Evolutionary conservation across 2,329 filamentous ascomycete species (phyloP).

Genomic region (Aureobasidium sp.): DNA sequence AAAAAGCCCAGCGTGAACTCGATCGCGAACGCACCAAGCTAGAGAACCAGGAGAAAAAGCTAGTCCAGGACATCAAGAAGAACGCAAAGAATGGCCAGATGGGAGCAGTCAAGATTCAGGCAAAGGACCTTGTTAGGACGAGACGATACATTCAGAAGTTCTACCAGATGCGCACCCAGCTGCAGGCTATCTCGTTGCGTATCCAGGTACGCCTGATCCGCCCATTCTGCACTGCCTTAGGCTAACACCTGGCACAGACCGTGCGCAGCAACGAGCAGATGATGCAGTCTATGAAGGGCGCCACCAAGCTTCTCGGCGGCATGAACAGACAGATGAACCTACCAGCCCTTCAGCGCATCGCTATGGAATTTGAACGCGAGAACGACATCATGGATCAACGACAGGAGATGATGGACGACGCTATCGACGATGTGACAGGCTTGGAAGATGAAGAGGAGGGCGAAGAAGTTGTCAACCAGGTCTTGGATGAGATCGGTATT

Average conservation of each 20-base stretch:
- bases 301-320: slow-evolving; percentile 82
- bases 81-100: slow-evolving; percentile 97
- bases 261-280: slow-evolving; percentile 98
- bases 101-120: slow-evolving; percentile 97
- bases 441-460: slow-evolving; percentile 87
- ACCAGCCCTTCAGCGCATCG: slow-evolving; percentile 87
- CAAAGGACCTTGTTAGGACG: slow-evolving; percentile 91
- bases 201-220: slow-evolving; percentile 64
- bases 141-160: slow-evolving; percentile 95
- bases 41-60: slow-evolving; percentile 97
- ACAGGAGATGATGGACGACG: slow-evolving; percentile 99
- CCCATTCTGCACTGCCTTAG: neutral
- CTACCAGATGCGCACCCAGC: slow-evolving; percentile 93
- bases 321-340: slow-evolving; percentile 99
- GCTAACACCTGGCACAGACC: slow-evolving; percentile 51
- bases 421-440: slow-evolving; percentile 93
- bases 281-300: slow-evolving; percentile 99
- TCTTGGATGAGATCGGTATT: slow-evolving; percentile 92
- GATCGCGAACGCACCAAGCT: slow-evolving; percentile 92
- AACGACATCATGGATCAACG: slow-evolving; percentile 99
- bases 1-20: slow-evolving; percentile 94
- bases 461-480: slow-evolving; percentile 93
- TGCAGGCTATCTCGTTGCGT: slow-evolving; percentile 89
- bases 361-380: slow-evolving; percentile 98
- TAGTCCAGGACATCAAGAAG: slow-evolving; percentile 94